Conservation (phyloP, 2,329 filamentous ascomycete genomes). For the Cordyceps farinosa region DNA sequence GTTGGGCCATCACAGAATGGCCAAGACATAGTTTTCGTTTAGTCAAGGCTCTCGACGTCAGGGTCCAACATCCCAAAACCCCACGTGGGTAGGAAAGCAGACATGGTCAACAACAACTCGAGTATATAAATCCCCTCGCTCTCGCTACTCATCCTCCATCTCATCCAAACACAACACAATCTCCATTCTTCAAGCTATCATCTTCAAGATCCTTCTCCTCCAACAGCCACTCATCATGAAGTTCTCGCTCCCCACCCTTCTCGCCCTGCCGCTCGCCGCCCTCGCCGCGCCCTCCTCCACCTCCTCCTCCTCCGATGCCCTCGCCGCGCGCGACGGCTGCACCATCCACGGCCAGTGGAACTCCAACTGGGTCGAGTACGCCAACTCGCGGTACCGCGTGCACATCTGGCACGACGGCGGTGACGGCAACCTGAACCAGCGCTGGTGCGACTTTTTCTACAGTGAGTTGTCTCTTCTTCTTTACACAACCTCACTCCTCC, state of each 20-base stretch:
- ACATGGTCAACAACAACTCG: too few species aligned
- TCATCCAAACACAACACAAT: too few species aligned
- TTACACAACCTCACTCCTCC: too few species aligned
- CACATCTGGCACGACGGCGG: neutral
- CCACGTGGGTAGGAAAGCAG: too few species aligned
- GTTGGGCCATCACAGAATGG: too few species aligned
- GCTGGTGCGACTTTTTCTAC: neutral
- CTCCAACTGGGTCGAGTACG: neutral
- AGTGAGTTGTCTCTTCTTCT: neutral
- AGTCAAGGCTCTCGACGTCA: too few species aligned
- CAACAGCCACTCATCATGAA: neutral
- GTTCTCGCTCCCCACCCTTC: neutral
- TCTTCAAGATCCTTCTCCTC: too few species aligned
- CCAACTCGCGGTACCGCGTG: neutral
- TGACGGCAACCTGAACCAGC: neutral
- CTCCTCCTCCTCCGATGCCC: neutral
- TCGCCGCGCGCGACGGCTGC: neutral
- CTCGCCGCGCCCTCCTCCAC: neutral
- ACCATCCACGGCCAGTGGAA: neutral
- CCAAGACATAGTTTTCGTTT: too few species aligned
- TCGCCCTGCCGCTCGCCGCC: neutral
- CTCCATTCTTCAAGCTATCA: too few species aligned
- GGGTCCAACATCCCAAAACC: too few species aligned
- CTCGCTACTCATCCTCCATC: too few species aligned
- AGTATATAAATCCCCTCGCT: too few species aligned